Base-by-base conservation (phyloP, 306 rosid species). In the Vigna nakashimae region DNA sequence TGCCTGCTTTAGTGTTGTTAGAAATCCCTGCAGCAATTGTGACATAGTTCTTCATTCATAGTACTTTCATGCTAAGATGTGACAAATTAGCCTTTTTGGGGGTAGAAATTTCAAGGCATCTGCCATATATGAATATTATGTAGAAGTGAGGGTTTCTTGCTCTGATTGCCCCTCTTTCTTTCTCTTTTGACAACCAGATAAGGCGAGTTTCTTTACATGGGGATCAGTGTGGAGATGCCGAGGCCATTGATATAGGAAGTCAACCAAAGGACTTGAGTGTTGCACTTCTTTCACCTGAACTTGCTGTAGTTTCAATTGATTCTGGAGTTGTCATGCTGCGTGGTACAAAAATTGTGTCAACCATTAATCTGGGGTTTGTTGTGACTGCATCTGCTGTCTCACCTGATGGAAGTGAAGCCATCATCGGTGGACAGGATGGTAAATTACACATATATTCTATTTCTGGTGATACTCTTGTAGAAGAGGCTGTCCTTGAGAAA, bases 351-450 rank as follows among this genome's bases (percentile, higher is more conserved):
- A 38, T 91, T 65, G 87, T 92, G 79, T 92, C 98, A 79, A 89
- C 96, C 77, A 74, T 87, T 51, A 82, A 82, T 89, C 98, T 95
- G 70, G 97, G 98, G 38, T 95, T 95, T 84, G 63, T 86, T 59
- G 98, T 88, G 70, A 86, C 98, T 7, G 98, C 98, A 72, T 91
- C 92, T 73, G 88, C 83, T 51, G 82, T 95, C 80, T 80, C 98
- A 18, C 96, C 97, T 38, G 98, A 95, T 89, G 98, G 98, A 82
- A 88, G 84, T 82, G 98, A 95, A 86, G 98, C 96, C 75, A 91
- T 95, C 20, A 72, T 95, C 30, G 98, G 98, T 80, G 98, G 96
- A 48, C 96, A 92, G 79, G 96, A 95, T 58, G 98, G 98, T 77
- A 92, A 92, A 75, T 65, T 95, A 80, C 98, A 84, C 82, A 76